Percentiles rank a stretch among this genome's conserved stretches.
Conservation (phyloP, 768 basidiomycete species). For the Podaxis sp. region DNA sequence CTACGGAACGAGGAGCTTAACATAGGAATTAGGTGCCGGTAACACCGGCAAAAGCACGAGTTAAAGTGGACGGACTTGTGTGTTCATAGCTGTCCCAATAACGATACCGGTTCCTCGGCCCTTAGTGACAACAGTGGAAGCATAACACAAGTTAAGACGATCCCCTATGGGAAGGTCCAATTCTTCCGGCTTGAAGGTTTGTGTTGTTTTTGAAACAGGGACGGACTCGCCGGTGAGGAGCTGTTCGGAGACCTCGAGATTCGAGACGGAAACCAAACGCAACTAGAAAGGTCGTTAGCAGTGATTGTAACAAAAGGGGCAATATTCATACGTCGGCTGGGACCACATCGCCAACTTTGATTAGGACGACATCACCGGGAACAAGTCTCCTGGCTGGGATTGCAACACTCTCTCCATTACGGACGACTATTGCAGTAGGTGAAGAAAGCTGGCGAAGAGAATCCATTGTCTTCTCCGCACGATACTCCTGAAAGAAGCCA, state of each 20-base stretch:
- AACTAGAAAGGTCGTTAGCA: conserved; percentile 27
- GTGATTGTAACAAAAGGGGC: conserved; percentile 22
- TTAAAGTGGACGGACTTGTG: conserved; percentile 47
- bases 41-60: background rate
- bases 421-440: conserved; percentile 46
- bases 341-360: conserved; percentile 42
- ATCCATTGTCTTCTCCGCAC: conserved; percentile 51
- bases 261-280: conserved; percentile 43
- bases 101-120: conserved; percentile 50
- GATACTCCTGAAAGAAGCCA: conserved; percentile 49
- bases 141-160: conserved; percentile 43
- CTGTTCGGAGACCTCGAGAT: conserved; percentile 51
- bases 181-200: conserved; percentile 29
- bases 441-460: conserved; percentile 47
- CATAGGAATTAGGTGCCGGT: background rate
- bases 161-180: conserved; percentile 41
- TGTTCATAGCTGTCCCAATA: conserved; percentile 50
- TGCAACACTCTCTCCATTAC: conserved; percentile 37
- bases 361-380: conserved; percentile 39
- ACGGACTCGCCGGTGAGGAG: conserved; percentile 54
- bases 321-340: conserved; percentile 39
- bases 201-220: conserved; percentile 41
- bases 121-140: conserved; percentile 43
- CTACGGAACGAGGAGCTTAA: conserved; percentile 17
- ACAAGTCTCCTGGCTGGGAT: conserved; percentile 45